A percentile compares a stretch with the other conserved stretches of the same genome.
These are phyloP conservation scores for Maudiozyma saulgeensis DNA, from an alignment of 805 yeast genomes.

Conservation along the genomic window DNA sequence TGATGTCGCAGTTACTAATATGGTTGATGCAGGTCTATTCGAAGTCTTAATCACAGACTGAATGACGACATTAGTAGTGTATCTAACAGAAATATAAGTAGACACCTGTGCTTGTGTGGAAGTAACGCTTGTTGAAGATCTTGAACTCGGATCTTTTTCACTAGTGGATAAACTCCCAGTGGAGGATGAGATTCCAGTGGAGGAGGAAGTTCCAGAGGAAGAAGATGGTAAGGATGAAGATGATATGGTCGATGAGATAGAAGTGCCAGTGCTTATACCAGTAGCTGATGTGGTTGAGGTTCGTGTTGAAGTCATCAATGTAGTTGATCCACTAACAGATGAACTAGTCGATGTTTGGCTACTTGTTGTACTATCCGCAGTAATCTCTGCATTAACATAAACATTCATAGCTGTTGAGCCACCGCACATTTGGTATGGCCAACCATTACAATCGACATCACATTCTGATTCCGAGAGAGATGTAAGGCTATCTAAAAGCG, in stretches of 20 bases:
- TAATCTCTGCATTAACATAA: slow-evolving; percentile 27
- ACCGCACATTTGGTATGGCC: slow-evolving; percentile 53
- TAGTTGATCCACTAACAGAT: not conserved
- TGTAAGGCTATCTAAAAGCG: slow-evolving; percentile 14
- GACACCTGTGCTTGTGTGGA: slow-evolving; percentile 1
- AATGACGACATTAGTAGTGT: slow-evolving; percentile 19
- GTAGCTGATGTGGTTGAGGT: slow-evolving; percentile 1
- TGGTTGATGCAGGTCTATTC: slow-evolving; percentile 12
- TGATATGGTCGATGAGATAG: slow-evolving; percentile 3
- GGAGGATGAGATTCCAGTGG: slow-evolving; percentile 3
- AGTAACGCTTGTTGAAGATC: slow-evolving; percentile 1
- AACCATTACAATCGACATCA: slow-evolving; percentile 48
- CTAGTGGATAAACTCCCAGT: no score
- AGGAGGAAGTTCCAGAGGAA: slow-evolving; percentile 2
- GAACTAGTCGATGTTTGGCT: not conserved
- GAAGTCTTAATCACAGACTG: slow-evolving; percentile 19
- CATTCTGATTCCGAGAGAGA: slow-evolving; percentile 37
- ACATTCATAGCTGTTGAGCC: slow-evolving; percentile 42
- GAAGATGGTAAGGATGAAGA: slow-evolving; percentile 6
- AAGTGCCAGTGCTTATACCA: not conserved
- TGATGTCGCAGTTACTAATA: slow-evolving; percentile 22
- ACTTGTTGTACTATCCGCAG: slow-evolving; percentile 9
- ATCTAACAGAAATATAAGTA: slow-evolving; percentile 13
- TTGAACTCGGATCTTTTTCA: not conserved
- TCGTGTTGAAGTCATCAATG: not conserved